Evolutionary conservation across 108 stramenopile species (phyloP), one percentile per base, ranked within the genome.

Genomic region (Skeletonema menzelii): DNA sequence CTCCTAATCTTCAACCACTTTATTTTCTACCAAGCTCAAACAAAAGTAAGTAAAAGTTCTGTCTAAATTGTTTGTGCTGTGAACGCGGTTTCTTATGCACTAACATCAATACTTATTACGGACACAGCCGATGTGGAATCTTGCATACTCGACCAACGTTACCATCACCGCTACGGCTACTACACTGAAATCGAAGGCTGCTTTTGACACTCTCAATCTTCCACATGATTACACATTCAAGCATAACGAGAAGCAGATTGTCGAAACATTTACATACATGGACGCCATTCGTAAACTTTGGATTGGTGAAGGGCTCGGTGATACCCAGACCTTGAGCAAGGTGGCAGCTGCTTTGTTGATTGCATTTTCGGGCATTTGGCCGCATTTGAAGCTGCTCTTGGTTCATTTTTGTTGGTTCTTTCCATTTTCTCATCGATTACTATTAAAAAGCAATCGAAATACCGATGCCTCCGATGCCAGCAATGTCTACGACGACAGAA

Each of bases 191-290:
- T 59, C 84, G 49, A 70, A 72, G 15, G 40, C 75, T 13, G 66
- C 87, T 26, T 86, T 85, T 61, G 77, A 86, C 44, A 67, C 72
- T 20, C 26, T 87, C 19, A 88, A 88, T 40, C 17, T 89, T 8
- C 65, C 70, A 1, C 73, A 88, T 59, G 65, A 83, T 11, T 71
- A 79, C 13, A 63, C 83, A 55, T 70, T 82, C 22, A 28, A 27
- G 8, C n/a, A 82, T 22, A 28, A 78, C 20, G 68, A 88, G 53
- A 73, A 70, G 37, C 58, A 61, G 19, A 72, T 87, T 26, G 87
- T 93, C 7, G 69, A 88, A 55, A 92, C 91, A 7, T 95, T 95
- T 81, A 91, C 93, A 19, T 95, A 95, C 53, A 79, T 77, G 71
- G 90, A 82, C 73, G 93, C 91, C 46, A 88, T 95, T 58, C 70